These are phyloP conservation scores for Sclerotinia spermophila DNA, from an alignment of 2,329 filamentous ascomycete genomes.

Conservation along the genomic window DNA sequence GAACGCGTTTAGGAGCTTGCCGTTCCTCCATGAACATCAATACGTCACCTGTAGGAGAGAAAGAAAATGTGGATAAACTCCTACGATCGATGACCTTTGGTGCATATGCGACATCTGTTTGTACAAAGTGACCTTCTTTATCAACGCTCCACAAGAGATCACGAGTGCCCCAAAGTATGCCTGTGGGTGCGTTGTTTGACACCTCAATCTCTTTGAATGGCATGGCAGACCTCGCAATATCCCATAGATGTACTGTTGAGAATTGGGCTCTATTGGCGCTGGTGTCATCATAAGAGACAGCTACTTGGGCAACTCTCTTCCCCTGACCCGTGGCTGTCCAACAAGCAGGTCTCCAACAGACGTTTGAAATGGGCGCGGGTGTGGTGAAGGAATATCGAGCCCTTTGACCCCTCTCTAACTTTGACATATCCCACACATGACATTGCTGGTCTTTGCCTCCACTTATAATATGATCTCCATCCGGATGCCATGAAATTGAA, in stretches of 20 bases:
- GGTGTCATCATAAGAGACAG: constrained; percentile 58
- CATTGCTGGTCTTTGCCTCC: constrained; percentile 59
- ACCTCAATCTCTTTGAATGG: constrained; percentile 63
- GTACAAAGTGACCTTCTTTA: constrained; percentile 57
- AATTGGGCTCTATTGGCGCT: constrained; percentile 53
- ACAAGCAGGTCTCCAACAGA: constrained; percentile 61
- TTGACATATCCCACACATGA: constrained; percentile 63
- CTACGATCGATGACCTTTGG: constrained; percentile 60
- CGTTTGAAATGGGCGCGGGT: constrained; percentile 55
- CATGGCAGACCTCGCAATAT: constrained; percentile 63
- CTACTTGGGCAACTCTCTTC: constrained; percentile 57
- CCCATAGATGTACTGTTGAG: constrained; percentile 62
- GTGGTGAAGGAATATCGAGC: constrained; percentile 59
- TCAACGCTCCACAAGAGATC: constrained; percentile 65
- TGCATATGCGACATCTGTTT: constrained; percentile 63
- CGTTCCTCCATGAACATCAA: constrained; percentile 61
- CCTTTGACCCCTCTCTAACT: constrained; percentile 59
- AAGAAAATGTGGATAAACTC: constrained; percentile 57
- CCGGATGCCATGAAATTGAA: constrained; percentile 63
- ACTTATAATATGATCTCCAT: constrained; percentile 63
- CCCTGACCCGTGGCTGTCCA: constrained; percentile 63
- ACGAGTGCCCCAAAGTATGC: constrained; percentile 60
- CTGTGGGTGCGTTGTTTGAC: constrained; percentile 55
- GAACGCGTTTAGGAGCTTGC: constrained; percentile 44
- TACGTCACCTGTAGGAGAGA: constrained; percentile 57